Conservation (phyloP, 164 flowering plant species). For the Piper longum region DNA sequence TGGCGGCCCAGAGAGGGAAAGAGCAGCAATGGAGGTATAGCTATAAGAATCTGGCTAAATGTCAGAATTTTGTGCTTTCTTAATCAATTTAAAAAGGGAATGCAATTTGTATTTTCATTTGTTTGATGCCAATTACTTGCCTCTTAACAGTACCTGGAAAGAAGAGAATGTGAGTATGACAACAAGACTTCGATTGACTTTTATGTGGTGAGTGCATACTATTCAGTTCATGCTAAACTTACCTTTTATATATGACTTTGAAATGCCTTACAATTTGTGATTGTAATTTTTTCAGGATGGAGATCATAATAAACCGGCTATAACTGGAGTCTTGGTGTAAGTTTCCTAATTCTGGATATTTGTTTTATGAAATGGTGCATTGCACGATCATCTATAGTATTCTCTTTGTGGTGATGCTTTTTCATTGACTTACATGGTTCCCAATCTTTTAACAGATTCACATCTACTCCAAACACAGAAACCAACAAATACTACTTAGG, state of each 20-base stretch:
- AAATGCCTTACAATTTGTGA: neutral
- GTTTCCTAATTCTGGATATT: slow-evolving; percentile 6
- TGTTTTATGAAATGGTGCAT: neutral
- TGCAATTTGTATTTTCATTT: neutral
- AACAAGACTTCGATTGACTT: slow-evolving; percentile 62
- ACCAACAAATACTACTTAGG: slow-evolving; percentile 89
- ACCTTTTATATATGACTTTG: neutral
- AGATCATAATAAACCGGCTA: slow-evolving; percentile 34
- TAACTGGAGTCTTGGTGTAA: slow-evolving; percentile 79
- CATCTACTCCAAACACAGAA: slow-evolving; percentile 77
- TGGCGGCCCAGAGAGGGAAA: slow-evolving; percentile 76
- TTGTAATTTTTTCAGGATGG: slow-evolving; percentile 41
- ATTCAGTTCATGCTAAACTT: neutral
- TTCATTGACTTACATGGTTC: neutral
- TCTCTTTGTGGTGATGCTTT: neutral
- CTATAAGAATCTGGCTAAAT: neutral
- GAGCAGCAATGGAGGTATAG: slow-evolving; percentile 71
- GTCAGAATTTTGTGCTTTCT: neutral
- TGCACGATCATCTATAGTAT: neutral
- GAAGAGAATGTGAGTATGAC: slow-evolving; percentile 94
- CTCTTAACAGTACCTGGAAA: slow-evolving; percentile 65
- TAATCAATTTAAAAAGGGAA: neutral
- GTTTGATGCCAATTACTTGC: too few relatives aligned
- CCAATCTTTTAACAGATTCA: slow-evolving; percentile 46
- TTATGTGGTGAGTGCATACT: slow-evolving; percentile 41